Base-by-base conservation (phyloP, 106 monocot species). In the Alisma plantagoaquatica region DNA sequence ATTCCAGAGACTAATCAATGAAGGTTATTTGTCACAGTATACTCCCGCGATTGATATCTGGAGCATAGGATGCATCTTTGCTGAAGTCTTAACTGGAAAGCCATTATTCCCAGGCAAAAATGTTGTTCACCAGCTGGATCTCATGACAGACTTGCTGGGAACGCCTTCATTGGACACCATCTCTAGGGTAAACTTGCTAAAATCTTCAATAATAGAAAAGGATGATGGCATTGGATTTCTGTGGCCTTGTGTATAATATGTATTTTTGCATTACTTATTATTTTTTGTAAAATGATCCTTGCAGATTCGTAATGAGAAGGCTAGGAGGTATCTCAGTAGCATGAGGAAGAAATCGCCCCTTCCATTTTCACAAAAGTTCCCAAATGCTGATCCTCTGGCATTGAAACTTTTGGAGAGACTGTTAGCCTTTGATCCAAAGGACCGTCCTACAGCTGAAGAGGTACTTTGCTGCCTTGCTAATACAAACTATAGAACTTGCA, bases 21-120 rank as follows among this genome's bases (percentile, higher is more conserved):
- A n/a, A n/a, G n/a, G n/a, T n/a, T n/a, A n/a, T n/a, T n/a, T 67
- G 54, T 65, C 68, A 66, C 83, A 93, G 92, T 93, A 93, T 42
- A 86, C 87, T 43, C 68, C 92, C 25, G 87, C 92, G 23, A 93
- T 93, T 66, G 92, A 93, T 70, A 80, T 87, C 15, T 93, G 87
- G 92, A 87, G 92, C 60, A 93, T 93, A 55, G 92, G 92, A 52
- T 94, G 93, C 70, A 94, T 94, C 43, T 94, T 94, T 70, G 93
- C 93, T 28, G 93, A 94, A 54, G 69, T 94, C 38, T 63, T 94
- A 44, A 87, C 83, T 33, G 86, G 93, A 33, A 94, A 87, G 67
- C 93, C 93, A 45, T 51, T 94, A 21, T 94, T 94, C 62, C 93
- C 93, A 33, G 93, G 93, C 3, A 87, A 93, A 70, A 94, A 94